Base-by-base conservation (phyloP, 257 asterid genomes). In the Anisodus acutangulus region DNA sequence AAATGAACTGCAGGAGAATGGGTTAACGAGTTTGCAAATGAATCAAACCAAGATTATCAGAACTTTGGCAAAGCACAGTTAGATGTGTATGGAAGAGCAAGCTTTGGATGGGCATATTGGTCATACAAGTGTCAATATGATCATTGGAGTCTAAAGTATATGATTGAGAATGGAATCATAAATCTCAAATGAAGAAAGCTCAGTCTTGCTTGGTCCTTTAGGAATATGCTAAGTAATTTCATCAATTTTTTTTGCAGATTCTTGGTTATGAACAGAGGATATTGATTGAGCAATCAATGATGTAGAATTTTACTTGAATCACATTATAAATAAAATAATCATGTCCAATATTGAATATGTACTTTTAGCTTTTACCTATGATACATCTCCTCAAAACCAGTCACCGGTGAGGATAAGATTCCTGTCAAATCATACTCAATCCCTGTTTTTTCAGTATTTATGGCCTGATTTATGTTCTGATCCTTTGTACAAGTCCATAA, bases 81-180 rank as follows among this genome's bases (percentile, higher is more conserved):
- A 59, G 85, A 87, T 1, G 92, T 91, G 8, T 91, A 91, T 2
- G 90, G 92, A 2, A 90, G 82, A 64, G 92, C 94, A 49, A 49
- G 8, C 2, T 91, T 91, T 81, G 93, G 94, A 68, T 51, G 95
- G 93, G 90, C 93, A 31, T 91, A 88, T 64, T 91, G 93, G 93
- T 91, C 95, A 0, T 90, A 91, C 83, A 91, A 91, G 85, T 90
- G 93, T 67, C 87, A 63, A 41, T 81, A 62, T 5, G 84, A 82
- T 62, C 76, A 86, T 53, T 91, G 94, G 93, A 91, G 91, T 67
- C 86, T 91, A 67, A 88, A 72, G 87, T 86, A 91, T 90, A 88
- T 90, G 94, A 66, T 90, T 17, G 87, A 85, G 16, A 88, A 89
- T 55, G 83, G 78, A 80, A 87, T 85, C 83, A 86, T 88, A 71